Percentiles rank a stretch among this genome's conserved stretches.
These are phyloP conservation scores for Globisporangium spinosum DNA, from an alignment of 352 stramenopile species.

Conservation along the genomic window DNA sequence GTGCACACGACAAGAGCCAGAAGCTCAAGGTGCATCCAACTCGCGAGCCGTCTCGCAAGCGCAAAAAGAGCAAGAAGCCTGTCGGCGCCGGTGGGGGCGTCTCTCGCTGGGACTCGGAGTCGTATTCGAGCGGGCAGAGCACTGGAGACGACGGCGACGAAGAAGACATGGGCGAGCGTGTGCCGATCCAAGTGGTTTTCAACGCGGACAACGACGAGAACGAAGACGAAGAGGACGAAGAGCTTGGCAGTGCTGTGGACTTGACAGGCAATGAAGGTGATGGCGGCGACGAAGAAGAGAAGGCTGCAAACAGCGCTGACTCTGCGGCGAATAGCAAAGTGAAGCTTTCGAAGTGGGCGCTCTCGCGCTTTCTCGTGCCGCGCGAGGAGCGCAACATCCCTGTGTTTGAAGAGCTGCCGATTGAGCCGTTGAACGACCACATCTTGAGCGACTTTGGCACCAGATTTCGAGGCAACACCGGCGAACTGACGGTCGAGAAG, in stretches of 20 bases:
- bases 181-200: conserved; percentile 23
- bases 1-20: conserved; percentile 45
- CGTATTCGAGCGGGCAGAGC: conserved; percentile 22
- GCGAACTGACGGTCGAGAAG: conserved; percentile 51
- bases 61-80: conserved; percentile 22
- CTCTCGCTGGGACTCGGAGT: conserved; percentile 68
- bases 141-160: conserved; percentile 13
- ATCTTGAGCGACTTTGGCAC: conserved; percentile 82
- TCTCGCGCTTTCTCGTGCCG: conserved; percentile 62
- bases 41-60: conserved; percentile 7
- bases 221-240: conserved; percentile 21
- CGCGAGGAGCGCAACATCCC: conserved; percentile 47
- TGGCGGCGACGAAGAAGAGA: conserved; percentile 4
- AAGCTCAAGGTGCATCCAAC: conserved; percentile 31
- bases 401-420: conserved; percentile 50
- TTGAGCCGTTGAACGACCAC: conserved; percentile 83
- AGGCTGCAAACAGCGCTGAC: not conserved
- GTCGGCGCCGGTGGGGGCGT: conserved; percentile 8
- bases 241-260: conserved; percentile 23
- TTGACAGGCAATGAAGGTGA: conserved; percentile 19
- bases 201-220: conserved; percentile 18
- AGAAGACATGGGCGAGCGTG: conserved; percentile 46
- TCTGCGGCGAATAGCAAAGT: conserved; percentile 14
- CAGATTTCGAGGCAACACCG: conserved; percentile 48
- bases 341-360: conserved; percentile 72